Evolutionary conservation across 2,329 filamentous ascomycete species (phyloP), one percentile per base, ranked within the genome.

Genomic region (Nakataea oryzae): DNA sequence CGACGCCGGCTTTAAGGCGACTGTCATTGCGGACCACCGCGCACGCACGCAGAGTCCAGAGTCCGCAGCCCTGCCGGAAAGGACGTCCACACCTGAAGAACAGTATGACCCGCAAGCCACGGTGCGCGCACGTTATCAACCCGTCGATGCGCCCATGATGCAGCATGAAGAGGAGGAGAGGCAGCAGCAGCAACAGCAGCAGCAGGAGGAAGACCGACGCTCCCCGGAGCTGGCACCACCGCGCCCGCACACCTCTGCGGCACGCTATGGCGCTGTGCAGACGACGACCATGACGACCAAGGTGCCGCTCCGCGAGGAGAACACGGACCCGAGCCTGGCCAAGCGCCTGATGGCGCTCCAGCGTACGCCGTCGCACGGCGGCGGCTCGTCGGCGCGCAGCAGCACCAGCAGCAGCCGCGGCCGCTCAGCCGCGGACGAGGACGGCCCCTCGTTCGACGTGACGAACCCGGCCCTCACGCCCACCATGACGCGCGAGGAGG

Each of bases 401-500:
- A 47, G 54, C 29, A 14, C 67, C 4, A 71, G 69, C 56, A 72
- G 70, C 58, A 56, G 30, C 28, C 27, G 54, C 3, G 75, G 72
- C 65, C 72, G 62, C 54, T 64, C 47, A 9, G 63, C 32, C 28
- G 61, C 54, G 54, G 61, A 41, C 27, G 59, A 59, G 17, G 63
- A 64, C 62, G 66, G 66, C 9, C 75, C 76, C 4, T 77, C 74
- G 12, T 85, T 85, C 67, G 82, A 85, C 70, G 70, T 76, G 54
- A 81, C 74, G 64, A 81, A 86, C 70, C 82, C 83, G 26, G 84
- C 84, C 12, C 71, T 87, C 64, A 86, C 81, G 55, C 84, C 85
- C 6, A 88, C 85, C 54, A 86, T 88, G 82, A 84, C 84, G 29
- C 81, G 90, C 61, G 90, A 91, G 72, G 81, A 91, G 72, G 89